These are phyloP conservation scores for Metschnikowia dekortorum DNA, from an alignment of 805 yeast genomes.

Conservation along the genomic window DNA sequence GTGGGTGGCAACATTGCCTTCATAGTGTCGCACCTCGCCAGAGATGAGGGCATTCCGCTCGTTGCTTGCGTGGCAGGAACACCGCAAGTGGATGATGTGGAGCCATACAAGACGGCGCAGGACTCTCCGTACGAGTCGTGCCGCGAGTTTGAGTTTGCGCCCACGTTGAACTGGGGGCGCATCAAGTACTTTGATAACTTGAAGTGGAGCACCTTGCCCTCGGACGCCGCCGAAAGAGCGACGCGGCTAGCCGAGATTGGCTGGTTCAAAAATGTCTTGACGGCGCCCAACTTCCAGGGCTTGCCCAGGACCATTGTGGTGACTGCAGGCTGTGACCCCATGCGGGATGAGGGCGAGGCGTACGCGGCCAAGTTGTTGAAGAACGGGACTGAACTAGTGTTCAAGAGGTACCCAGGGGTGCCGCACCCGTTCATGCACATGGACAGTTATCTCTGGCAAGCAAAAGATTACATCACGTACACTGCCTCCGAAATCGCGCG, in stretches of 20 bases:
- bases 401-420: constrained; percentile 27
- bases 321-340: constrained; percentile 31
- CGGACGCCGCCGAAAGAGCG: constrained; percentile 11
- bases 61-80: constrained; percentile 26
- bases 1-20: constrained; percentile 25
- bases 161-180: constrained; percentile 28
- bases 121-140: constrained; percentile 25
- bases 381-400: constrained; percentile 20
- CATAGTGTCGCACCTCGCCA: constrained; percentile 24
- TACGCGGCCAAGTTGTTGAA: constrained; percentile 23
- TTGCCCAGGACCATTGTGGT: constrained; percentile 25
- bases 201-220: constrained; percentile 23
- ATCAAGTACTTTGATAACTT: constrained; percentile 26
- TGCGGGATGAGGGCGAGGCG: constrained; percentile 29
- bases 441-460: constrained; percentile 28
- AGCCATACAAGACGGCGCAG: constrained; percentile 16
- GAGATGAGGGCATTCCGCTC: constrained; percentile 21
- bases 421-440: constrained; percentile 33
- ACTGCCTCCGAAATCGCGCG: constrained; percentile 24
- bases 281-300: constrained; percentile 22
- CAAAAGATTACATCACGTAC: constrained; percentile 21
- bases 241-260: constrained; percentile 21
- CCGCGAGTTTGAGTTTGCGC: constrained; percentile 27
- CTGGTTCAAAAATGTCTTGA: constrained; percentile 25
- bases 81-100: constrained; percentile 28